These are phyloP conservation scores for Aureobasidium vineae DNA, from an alignment of 2,329 filamentous ascomycete species.

Conservation along the genomic window DNA sequence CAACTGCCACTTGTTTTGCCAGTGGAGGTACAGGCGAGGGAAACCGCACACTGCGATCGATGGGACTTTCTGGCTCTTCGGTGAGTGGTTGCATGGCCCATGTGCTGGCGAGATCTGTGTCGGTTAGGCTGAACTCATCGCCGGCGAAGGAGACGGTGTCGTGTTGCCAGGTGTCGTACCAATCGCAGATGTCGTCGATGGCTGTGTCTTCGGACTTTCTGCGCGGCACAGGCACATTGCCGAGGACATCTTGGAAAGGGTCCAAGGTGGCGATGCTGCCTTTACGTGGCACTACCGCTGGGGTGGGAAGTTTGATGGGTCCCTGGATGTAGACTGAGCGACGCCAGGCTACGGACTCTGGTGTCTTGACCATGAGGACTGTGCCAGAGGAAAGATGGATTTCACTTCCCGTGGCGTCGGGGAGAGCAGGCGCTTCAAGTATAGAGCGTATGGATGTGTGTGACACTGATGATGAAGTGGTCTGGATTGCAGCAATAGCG, in stretches of 20 bases:
- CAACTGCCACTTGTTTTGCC: constrained; percentile 10
- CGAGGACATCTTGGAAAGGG: constrained; percentile 37
- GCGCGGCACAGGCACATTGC: constrained; percentile 33
- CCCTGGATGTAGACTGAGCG: constrained; percentile 44
- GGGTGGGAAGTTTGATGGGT: constrained; percentile 43
- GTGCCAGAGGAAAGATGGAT: constrained; percentile 39
- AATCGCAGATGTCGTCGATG: constrained; percentile 45
- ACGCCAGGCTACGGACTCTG: constrained; percentile 39
- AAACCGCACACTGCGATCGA: neutral
- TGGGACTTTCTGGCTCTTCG: constrained; percentile 14
- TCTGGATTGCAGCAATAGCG: too few relatives aligned
- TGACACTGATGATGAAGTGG: neutral
- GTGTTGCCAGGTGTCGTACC: constrained; percentile 44
- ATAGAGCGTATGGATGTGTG: neutral
- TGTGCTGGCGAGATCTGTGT: neutral
- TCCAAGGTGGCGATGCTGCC: constrained; percentile 44
- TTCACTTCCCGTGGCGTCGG: constrained; percentile 28
- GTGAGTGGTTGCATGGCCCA: neutral
- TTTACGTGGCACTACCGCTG: constrained; percentile 38
- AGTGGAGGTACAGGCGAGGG: neutral
- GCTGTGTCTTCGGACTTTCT: constrained; percentile 39
- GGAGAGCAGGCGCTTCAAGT: neutral
- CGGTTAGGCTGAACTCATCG: neutral
- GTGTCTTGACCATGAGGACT: constrained; percentile 38
- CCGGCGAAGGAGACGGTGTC: constrained; percentile 24